Base-by-base conservation (phyloP, 371 early-diverging fungal species). In the Mortierella sp. region DNA sequence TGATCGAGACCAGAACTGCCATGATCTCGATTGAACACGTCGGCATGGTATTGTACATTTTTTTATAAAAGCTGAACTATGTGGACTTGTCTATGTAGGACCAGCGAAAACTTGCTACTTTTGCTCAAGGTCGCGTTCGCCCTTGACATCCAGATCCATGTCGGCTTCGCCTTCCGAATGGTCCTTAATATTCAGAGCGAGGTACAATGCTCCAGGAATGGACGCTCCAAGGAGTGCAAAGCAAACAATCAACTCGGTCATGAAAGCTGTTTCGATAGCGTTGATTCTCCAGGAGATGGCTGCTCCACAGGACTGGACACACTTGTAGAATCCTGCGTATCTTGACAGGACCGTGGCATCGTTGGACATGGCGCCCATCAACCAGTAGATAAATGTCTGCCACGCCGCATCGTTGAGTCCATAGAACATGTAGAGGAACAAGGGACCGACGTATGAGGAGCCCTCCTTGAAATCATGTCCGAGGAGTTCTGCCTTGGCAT, bases 281-380 rank as follows among this genome's bases (percentile, higher is more conserved):
- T 79, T 78, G 48, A 79, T 79, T 37, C 78, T 52, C 82, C 82
- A 82, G 0, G 79, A 68, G 29, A 82, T 74, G 56, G 92, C 92
- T 44, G 80, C 85, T 31, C 87, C 88, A 31, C 87, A 84, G 51
- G 89, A 89, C 81, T 94, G 93, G 65, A 92, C 86, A 39, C 90
- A 90, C 85, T 94, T 94, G 88, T 94, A 94, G 83, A 88, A 92
- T 8, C 93, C 93, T 61, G 89, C 90, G 62, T 90, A 92, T 53
- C 91, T 82, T 17, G 92, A 86, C 52, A 90, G 80, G 60, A 83
- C 81, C 58, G 85, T 87, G 74, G 84, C 85, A 73, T 91, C 88
- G 73, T 89, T 90, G 9, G 88, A 83, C 77, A 92, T 78, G 19
- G 90, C 84, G 28, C 91, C 91, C 78, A 90, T 85, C 43, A 91